phyloP scores from a whole-genome alignment of 108 stramenopile genomes.

The Conticribra guillardii region DNA sequence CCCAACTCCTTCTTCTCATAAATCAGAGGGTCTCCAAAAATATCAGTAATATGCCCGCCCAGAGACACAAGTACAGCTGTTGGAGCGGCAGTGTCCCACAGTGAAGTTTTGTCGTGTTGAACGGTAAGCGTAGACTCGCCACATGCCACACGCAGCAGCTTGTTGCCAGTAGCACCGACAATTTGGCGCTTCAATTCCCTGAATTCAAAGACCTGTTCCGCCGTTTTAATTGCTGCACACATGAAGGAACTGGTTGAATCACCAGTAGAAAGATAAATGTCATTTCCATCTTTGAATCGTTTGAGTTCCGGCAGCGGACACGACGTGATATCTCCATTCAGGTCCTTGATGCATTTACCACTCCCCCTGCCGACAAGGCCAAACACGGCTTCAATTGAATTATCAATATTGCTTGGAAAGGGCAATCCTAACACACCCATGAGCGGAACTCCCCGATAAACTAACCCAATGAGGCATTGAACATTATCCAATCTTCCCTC shows the following conservation, averaged over 20 bases:
- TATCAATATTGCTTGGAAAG: slow-evolving; percentile 37
- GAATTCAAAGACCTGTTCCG: slow-evolving; percentile 2
- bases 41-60: slow-evolving; percentile 70
- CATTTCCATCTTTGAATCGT: slow-evolving; percentile 5
- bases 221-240: slow-evolving; percentile 18
- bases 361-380: slow-evolving; percentile 53
- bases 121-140: slow-evolving; percentile 56
- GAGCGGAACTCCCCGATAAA: slow-evolving; percentile 47
- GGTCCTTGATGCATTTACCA: slow-evolving; percentile 21
- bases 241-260: slow-evolving; percentile 43
- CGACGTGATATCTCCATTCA: not conserved
- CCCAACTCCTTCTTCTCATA: slow-evolving; percentile 46
- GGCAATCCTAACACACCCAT: slow-evolving; percentile 71
- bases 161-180: slow-evolving; percentile 66
- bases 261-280: slow-evolving; percentile 52
- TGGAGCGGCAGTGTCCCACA: slow-evolving; percentile 75
- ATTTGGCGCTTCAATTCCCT: slow-evolving; percentile 22
- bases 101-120: slow-evolving; percentile 56
- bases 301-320: slow-evolving; percentile 5
- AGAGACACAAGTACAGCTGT: slow-evolving; percentile 57
- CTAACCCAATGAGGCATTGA: slow-evolving; percentile 68
- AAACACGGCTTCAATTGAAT: slow-evolving; percentile 47
- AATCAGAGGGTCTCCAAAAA: slow-evolving; percentile 68
- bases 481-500: slow-evolving; percentile 74
- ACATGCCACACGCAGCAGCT: slow-evolving; percentile 48